Conservation (phyloP, 1,284 basidiomycete species). For the Boletus semigastroideus region DNA sequence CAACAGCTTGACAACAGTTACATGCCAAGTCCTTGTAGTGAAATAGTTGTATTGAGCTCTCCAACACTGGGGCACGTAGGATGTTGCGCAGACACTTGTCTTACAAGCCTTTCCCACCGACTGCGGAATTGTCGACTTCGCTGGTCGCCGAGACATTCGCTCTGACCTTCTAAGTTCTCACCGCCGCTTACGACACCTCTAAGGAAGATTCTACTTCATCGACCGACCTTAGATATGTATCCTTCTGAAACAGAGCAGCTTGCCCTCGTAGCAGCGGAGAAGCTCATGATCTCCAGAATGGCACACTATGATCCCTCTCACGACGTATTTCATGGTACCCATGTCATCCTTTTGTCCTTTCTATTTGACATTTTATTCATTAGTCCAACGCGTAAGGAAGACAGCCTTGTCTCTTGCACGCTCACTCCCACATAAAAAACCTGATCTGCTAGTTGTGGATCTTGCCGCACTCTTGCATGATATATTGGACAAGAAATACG, state of each 20-base stretch:
- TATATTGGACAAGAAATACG: conserved; percentile 85
- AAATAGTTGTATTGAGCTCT: not conserved
- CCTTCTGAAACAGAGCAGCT: conserved; percentile 40
- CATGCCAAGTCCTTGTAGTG: too few species aligned
- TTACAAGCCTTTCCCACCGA: not conserved
- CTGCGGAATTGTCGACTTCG: not conserved
- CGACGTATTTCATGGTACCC: conserved; percentile 78
- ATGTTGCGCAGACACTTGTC: not conserved
- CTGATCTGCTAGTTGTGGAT: conserved; percentile 77
- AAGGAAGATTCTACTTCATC: not conserved
- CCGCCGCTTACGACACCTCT: not conserved
- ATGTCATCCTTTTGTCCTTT: not conserved
- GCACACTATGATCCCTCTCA: conserved; percentile 87
- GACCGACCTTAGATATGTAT: conserved; percentile 8
- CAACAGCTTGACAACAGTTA: too few species aligned
- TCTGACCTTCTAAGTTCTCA: too few species aligned
- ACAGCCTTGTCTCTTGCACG: conserved; percentile 72
- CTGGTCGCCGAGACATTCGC: not conserved
- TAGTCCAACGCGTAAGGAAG: conserved; percentile 80
- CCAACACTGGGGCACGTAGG: too few species aligned
- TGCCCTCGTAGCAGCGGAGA: conserved; percentile 60
- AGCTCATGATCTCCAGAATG: conserved; percentile 77
- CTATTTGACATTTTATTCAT: conserved; percentile 2
- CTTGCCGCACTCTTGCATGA: conserved; percentile 88
- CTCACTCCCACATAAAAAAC: conserved; percentile 39